These are phyloP conservation scores for Adansonia grandidieri DNA, from an alignment of 441 rosid genomes.

Conservation along the genomic window DNA sequence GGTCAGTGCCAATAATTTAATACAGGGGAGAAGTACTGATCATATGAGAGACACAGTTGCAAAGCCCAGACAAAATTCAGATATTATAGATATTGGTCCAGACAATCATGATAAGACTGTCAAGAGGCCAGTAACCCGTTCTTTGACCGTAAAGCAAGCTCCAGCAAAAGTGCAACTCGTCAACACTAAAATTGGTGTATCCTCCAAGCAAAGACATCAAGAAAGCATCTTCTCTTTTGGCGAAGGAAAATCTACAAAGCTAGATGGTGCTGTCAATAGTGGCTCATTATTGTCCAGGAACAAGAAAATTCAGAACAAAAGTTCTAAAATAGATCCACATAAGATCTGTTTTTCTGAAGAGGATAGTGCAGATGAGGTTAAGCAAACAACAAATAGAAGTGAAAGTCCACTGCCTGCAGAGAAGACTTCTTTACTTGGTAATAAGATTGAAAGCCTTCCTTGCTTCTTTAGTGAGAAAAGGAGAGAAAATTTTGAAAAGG, in stretches of 20 bases:
- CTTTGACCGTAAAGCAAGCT: constrained; percentile 52
- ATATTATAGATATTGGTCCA: constrained; percentile 78
- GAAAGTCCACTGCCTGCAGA: constrained; percentile 41
- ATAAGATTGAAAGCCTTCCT: constrained; percentile 41
- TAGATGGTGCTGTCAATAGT: constrained; percentile 38
- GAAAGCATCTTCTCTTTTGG: constrained; percentile 55
- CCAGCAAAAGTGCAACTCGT: constrained; percentile 23
- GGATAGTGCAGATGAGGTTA: constrained; percentile 44
- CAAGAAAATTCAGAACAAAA: constrained; percentile 46
- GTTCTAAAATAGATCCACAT: constrained; percentile 35
- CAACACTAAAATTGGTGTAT: constrained; percentile 30
- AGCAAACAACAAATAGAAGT: constrained; percentile 40
- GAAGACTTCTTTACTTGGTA: constrained; percentile 53
- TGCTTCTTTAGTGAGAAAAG: constrained; percentile 35
- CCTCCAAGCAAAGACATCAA: constrained; percentile 43
- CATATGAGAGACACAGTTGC: constrained; percentile 35
- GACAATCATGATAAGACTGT: constrained; percentile 56
- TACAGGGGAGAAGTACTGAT: constrained; percentile 37
- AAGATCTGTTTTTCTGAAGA: constrained; percentile 44
- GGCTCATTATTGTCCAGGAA: constrained; percentile 43
- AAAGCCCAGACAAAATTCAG: constrained; percentile 62
- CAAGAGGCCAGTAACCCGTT: constrained; percentile 66
- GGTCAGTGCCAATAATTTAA: constrained; percentile 39
- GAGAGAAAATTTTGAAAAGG: constrained; percentile 36
- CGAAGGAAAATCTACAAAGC: constrained; percentile 49